Evolutionary conservation across 2,329 filamentous ascomycete genomes (phyloP).

Genomic region (Thielaviopsis populi): DNA sequence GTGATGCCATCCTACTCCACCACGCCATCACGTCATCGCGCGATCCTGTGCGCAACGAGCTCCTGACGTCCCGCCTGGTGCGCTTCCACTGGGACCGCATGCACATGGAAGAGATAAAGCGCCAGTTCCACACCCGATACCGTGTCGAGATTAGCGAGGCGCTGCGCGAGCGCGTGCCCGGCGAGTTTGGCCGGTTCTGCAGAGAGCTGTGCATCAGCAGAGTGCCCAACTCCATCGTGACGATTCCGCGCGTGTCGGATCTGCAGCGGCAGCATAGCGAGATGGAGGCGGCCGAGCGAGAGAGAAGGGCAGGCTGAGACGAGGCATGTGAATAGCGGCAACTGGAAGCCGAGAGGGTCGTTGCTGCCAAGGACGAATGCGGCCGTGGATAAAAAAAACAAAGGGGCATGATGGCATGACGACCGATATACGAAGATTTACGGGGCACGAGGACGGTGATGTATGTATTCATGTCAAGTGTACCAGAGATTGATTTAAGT

Average conservation of each 20-base stretch:
- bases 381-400: neutral
- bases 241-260: constrained; percentile 30
- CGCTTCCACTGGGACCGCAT: constrained; percentile 82
- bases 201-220: constrained; percentile 50
- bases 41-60: constrained; percentile 61
- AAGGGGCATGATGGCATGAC: neutral
- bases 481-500: neutral
- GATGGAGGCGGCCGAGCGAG: constrained; percentile 4
- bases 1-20: constrained; percentile 78
- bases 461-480: no score
- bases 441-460: neutral
- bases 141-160: constrained; percentile 58
- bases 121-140: constrained; percentile 67
- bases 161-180: constrained; percentile 59
- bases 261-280: constrained; percentile 11
- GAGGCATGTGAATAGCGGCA: neutral
- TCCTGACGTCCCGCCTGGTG: constrained; percentile 76
- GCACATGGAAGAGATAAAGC: constrained; percentile 68
- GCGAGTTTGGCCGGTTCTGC: constrained; percentile 66
- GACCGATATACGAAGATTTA: neutral
- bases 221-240: constrained; percentile 43
- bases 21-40: constrained; percentile 67
- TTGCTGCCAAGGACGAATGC: neutral
- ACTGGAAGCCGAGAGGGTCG: neutral
- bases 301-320: neutral